Evolutionary conservation across 371 early-diverging fungal species (phyloP), one percentile per base, ranked within the genome.

Genomic region (Mucor indicus): DNA sequence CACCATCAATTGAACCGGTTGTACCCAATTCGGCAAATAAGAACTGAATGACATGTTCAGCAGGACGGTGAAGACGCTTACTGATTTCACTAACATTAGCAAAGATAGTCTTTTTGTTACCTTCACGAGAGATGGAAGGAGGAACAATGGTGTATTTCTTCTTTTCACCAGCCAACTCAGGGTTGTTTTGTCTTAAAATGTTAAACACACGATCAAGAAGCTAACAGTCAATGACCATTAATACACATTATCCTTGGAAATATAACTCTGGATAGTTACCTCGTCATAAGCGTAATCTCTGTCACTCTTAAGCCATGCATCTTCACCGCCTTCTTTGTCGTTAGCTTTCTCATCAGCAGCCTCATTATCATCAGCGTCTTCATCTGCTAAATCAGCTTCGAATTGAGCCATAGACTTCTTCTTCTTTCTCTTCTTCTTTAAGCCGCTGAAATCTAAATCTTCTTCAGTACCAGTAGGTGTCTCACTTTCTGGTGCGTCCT

Each of bases 11-110:
- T 19, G 99, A 96, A 32, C 99, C 99, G 30, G 85, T 90, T n/a
- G 98, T 96, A 74, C 98, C 97, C 87, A 99, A 83, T 83, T 99
- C 99, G 33, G 96, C 90, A 71, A 93, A 97, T 63, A 99, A 81
- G 81, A 88, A 99, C 70, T 96, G 94, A 64, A 95, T 94, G 30
- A 99, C 81, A 79, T 99, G 99, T 32, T 98, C 96, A 16, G 92
- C 89, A 45, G 90, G 84, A 65, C 99, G 91, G 67, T 92, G 90
- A 88, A 98, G 93, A 59, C 93, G 77, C 66, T 87, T 89, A 69
- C 89, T 86, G 51, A 96, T 94, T 61, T 97, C 98, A 46, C 87
- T 83, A 17, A 98, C 81, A 67, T 98, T 98, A 54, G 90, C 92
- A 77, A 98, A 98, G 33, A 86, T 80, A 15, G 95, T 91, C 80